Evolutionary conservation across 2,329 filamentous ascomycete genomes (phyloP).

Genomic region (Aphanocladium album): DNA sequence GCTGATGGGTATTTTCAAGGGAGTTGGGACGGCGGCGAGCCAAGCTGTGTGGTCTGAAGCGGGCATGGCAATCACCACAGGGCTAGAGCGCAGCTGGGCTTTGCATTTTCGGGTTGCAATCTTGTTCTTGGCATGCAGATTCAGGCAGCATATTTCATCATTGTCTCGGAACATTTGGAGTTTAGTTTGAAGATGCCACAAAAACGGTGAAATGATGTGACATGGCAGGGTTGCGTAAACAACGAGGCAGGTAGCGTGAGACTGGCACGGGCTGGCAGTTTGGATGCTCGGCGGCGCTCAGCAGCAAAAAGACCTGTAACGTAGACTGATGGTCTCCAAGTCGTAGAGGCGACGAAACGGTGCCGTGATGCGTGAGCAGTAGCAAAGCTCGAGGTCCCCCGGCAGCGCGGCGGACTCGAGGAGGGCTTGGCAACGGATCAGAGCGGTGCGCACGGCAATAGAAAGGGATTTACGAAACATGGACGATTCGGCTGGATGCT

Average conservation of each 20-base stretch:
- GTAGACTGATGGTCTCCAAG: background rate
- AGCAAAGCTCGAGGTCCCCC: background rate
- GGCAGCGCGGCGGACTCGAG: background rate
- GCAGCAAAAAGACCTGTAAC: background rate
- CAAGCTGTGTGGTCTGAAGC: conserved; percentile 23
- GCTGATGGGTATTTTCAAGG: background rate
- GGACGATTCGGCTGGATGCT: background rate
- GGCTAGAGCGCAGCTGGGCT: conserved; percentile 33
- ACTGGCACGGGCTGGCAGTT: background rate
- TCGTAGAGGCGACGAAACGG: background rate
- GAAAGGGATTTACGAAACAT: conserved; percentile 3
- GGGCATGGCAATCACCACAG: conserved; percentile 32
- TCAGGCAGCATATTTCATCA: conserved; percentile 18
- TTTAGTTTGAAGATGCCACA: background rate
- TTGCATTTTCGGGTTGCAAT: conserved; percentile 30
- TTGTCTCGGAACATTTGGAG: conserved; percentile 5
- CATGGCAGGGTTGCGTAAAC: background rate
- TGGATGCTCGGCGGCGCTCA: background rate
- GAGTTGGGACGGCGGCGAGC: conserved; percentile 21
- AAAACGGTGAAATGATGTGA: background rate
- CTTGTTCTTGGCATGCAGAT: conserved; percentile 23
- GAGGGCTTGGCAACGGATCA: background rate
- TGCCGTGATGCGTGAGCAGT: background rate
- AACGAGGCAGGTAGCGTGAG: background rate
- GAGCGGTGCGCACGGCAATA: conserved; percentile 5